These are phyloP conservation scores for Proliferodiscus dingleyae DNA, from an alignment of 2,329 filamentous ascomycete species.

Conservation along the genomic window DNA sequence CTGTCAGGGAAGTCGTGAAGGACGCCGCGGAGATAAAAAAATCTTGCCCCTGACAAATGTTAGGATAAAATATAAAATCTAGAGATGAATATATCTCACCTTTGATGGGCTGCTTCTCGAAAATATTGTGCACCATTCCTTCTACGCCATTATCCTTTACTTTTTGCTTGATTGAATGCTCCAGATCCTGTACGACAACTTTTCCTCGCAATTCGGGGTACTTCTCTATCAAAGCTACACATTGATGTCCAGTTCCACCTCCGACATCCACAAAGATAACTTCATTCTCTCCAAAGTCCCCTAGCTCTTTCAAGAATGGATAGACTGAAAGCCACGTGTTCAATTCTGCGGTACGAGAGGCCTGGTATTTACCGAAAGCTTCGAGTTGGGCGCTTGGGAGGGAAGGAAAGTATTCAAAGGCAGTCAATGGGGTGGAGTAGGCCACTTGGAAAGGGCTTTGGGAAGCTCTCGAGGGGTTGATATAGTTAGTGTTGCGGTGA, in stretches of 20 bases:
- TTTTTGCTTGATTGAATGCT: background rate
- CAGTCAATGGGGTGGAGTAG: background rate
- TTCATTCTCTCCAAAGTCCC: background rate
- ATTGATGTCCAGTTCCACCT: background rate
- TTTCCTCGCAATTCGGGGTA: background rate
- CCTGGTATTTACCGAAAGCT: background rate
- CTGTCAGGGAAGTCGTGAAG: background rate
- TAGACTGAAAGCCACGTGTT: background rate
- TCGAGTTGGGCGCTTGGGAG: background rate
- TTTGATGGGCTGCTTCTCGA: background rate
- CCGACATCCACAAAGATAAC: background rate
- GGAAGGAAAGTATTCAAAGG: background rate
- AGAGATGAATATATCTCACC: background rate
- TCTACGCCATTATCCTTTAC: background rate
- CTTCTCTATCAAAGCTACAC: background rate
- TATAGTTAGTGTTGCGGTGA: background rate
- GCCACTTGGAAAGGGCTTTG: background rate
- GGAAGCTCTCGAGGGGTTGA: background rate
- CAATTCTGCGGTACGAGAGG: background rate
- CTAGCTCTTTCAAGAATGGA: background rate
- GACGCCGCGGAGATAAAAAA: background rate
- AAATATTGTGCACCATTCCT: background rate
- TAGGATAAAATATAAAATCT: background rate
- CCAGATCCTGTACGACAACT: background rate
- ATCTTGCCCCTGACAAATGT: background rate